Evolutionary conservation across 768 basidiomycete genomes (phyloP).

Genomic region (Phlebiopsis flavidoalba): DNA sequence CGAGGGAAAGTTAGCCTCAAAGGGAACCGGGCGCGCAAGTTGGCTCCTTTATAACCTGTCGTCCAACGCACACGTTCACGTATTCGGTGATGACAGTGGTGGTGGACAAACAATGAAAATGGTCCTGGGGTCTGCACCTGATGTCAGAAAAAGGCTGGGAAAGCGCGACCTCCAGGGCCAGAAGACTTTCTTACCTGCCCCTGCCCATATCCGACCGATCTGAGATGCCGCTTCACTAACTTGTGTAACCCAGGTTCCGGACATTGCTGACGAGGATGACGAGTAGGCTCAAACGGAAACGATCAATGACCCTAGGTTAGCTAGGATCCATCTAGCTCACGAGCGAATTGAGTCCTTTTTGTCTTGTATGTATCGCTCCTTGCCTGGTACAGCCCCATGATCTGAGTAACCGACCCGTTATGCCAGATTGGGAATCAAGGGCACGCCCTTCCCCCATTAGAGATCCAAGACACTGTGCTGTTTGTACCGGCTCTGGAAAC

Average conservation of each 20-base stretch:
- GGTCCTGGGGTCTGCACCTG: too few relatives aligned
- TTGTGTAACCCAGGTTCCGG: neutral
- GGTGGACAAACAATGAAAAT: too few relatives aligned
- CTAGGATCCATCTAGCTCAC: conserved; percentile 65
- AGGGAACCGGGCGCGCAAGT: too few relatives aligned
- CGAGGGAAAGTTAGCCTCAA: too few relatives aligned
- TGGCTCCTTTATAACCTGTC: too few relatives aligned
- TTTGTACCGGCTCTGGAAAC: conserved; percentile 98
- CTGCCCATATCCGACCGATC: too few relatives aligned
- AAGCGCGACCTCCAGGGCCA: too few relatives aligned
- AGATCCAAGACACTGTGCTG: conserved; percentile 86
- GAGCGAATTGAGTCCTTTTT: conserved; percentile 82
- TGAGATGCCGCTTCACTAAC: too few relatives aligned
- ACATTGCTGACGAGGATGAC: conserved; percentile 33
- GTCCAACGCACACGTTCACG: too few relatives aligned
- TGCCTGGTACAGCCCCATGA: neutral
- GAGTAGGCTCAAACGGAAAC: conserved; percentile 73
- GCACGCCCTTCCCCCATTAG: conserved; percentile 91
- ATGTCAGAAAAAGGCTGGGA: too few relatives aligned
- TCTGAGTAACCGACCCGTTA: neutral
- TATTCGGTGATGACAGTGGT: too few relatives aligned
- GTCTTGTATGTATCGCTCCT: conserved; percentile 48
- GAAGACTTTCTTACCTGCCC: too few relatives aligned
- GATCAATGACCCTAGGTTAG: conserved; percentile 75
- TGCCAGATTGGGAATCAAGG: conserved; percentile 86